Conservation (phyloP, 23 red algal genomes). For the Gracilariopsis chorda region DNA sequence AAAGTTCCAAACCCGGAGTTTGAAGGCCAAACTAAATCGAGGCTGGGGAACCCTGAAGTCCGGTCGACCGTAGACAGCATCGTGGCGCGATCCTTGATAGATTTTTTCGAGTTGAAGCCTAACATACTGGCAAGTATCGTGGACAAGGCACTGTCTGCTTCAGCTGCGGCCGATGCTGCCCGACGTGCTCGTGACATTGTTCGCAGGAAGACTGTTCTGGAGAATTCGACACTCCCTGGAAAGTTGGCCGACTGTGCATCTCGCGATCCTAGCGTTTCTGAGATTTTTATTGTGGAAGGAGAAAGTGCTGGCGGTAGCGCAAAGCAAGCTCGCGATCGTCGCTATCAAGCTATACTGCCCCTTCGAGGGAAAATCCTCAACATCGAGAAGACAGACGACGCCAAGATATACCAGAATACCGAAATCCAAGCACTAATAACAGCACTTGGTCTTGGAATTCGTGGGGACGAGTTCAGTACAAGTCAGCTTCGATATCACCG, state of each 20-base stretch:
- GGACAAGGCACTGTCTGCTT: conserved; percentile 76
- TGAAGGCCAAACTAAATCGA: conserved; percentile 98
- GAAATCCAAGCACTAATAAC: conserved; percentile 95
- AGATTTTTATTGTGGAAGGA: conserved; percentile 98
- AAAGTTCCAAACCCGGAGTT: conserved; percentile 99
- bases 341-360: conserved; percentile 93
- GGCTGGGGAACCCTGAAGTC: conserved; percentile 90
- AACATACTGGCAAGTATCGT: conserved; percentile 58
- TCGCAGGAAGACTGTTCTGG: conserved; percentile 86
- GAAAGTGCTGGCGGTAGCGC: conserved; percentile 97
- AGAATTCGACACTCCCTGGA: conserved; percentile 90
- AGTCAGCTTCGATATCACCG: conserved; percentile 86
- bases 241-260: conserved; percentile 96
- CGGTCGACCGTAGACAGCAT: conserved; percentile 72
- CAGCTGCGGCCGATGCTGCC: conserved; percentile 91
- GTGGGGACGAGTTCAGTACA: conserved; percentile 81
- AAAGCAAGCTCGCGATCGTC: conserved; percentile 94
- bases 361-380: conserved; percentile 99
- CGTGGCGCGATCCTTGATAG: conserved; percentile 54
- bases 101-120: conserved; percentile 86
- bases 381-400: conserved; percentile 95
- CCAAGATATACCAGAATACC: conserved; percentile 87
- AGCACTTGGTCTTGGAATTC: conserved; percentile 88
- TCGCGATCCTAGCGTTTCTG: conserved; percentile 63
- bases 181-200: conserved; percentile 91